Base-by-base conservation (phyloP, 441 rosid genomes). In the Aleurites moluccanus region DNA sequence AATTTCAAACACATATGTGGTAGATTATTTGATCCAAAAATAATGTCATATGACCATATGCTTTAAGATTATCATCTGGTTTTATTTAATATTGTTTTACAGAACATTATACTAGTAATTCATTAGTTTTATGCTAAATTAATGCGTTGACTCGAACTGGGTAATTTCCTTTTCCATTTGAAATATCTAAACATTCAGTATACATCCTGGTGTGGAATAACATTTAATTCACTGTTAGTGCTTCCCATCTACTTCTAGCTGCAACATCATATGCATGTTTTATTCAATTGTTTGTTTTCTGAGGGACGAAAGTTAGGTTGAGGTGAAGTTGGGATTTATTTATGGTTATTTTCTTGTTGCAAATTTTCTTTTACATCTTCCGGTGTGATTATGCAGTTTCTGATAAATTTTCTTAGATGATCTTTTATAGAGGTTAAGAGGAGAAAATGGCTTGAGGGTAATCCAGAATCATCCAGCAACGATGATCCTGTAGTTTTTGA, bases 401-500 rank as follows among this genome's bases (percentile, higher is more conserved):
- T 40, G 35, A 67, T 49, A 20, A 16, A 28, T 42, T 56, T 74
- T 40, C 60, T 30, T 68, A 74, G n/a, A 67, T 73, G 25, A 62
- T 75, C 64, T 38, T 75, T 82, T 71, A 68, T 86, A 92, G 98
- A 95, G 98, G 98, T 84, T 35, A 90, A 80, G 89, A 89, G 97
- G 81, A 85, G 97, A 77, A 91, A 95, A 85, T 92, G 91, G 96
- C 88, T 95, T 0, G 86, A 91, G 80, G 84, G 79, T 50, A 91
- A 86, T 82, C 99, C 98, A 11, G 95, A 92, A 78, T 81, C 94
- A 16, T 87, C 94, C 25, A 88, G 83, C 73, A 92, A 92, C n/a
- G 86, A 92, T 10, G 92, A 89, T 53, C 96, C 86, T 77, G 86
- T 92, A 27, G 81, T 95, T 76, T 95, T 95, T 35, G 96, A 92